Evolutionary conservation across 441 rosid genomes (phyloP).

Genomic region (Corymbia citriodora): DNA sequence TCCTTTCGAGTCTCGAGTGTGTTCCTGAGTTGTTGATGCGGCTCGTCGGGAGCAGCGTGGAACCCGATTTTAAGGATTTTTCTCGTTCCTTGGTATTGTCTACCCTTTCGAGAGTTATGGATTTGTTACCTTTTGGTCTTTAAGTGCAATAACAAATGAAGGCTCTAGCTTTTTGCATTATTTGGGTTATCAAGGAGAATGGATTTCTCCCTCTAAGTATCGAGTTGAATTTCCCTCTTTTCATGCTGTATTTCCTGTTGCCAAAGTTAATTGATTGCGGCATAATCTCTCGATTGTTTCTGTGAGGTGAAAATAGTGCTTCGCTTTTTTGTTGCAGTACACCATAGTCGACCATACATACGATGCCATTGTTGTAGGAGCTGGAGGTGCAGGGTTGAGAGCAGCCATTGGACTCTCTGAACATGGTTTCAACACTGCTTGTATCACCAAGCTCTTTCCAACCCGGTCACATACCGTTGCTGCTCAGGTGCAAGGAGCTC

Average conservation of each 20-base stretch:
- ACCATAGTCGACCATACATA: slow-evolving; percentile 93
- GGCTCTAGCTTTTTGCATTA: neutral
- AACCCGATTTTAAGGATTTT: neutral
- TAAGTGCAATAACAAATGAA: neutral
- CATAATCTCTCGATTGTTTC: neutral
- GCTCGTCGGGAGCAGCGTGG: neutral
- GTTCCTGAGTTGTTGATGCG: neutral
- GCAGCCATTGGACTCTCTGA: slow-evolving; percentile 96
- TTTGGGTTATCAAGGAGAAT: neutral
- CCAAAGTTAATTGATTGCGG: neutral
- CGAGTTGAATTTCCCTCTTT: neutral
- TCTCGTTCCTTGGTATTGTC: neutral
- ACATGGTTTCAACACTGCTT: slow-evolving; percentile 96
- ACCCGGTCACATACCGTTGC: slow-evolving; percentile 98
- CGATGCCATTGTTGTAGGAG: slow-evolving; percentile 95
- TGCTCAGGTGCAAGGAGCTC: slow-evolving; percentile 58
- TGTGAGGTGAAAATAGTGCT: neutral
- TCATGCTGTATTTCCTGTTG: neutral
- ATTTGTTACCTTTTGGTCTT: neutral
- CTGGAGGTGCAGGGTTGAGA: slow-evolving; percentile 95
- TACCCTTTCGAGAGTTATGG: neutral
- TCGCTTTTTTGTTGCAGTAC: slow-evolving; percentile 34
- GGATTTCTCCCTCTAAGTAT: neutral
- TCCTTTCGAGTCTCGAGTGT: neutral
- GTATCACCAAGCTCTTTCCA: slow-evolving; percentile 94